A percentile compares a stretch with the other conserved stretches of the same genome.
Evolutionary conservation across 2,329 filamentous ascomycete genomes (phyloP).

Genomic region (Tolypocladium ovalisporum): DNA sequence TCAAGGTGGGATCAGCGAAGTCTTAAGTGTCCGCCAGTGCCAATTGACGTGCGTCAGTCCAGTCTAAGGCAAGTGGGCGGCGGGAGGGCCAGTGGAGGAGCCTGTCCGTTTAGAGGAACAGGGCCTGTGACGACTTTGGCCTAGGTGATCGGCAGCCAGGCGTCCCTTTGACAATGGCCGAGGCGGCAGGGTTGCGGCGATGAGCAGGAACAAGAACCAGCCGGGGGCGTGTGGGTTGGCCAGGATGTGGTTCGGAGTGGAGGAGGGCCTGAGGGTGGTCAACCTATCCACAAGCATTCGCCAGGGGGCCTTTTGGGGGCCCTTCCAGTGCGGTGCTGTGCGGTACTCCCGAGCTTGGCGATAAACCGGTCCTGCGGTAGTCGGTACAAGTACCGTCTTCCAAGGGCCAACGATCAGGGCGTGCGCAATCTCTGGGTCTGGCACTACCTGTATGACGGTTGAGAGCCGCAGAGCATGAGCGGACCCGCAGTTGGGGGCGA

Average conservation of each 20-base stretch:
- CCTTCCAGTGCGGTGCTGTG: not conserved
- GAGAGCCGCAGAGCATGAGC: not conserved
- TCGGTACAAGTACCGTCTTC: not conserved
- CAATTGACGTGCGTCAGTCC: constrained; percentile 29
- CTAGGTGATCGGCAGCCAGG: constrained; percentile 43
- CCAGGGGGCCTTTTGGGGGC: not conserved
- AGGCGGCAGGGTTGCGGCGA: constrained; percentile 33
- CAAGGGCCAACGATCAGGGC: not conserved
- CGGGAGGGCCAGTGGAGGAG: constrained; percentile 26
- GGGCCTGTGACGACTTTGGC: constrained; percentile 40
- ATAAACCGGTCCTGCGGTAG: not conserved
- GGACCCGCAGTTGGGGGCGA: not conserved
- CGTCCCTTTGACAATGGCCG: constrained; percentile 38
- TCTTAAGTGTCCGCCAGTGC: constrained; percentile 40
- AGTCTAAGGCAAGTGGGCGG: constrained; percentile 26
- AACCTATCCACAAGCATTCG: not conserved
- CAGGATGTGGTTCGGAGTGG: constrained; percentile 3
- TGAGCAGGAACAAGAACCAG: constrained; percentile 24
- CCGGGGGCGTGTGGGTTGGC: constrained; percentile 7
- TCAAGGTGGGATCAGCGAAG: constrained; percentile 45
- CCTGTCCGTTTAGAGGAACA: constrained; percentile 17
- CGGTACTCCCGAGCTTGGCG: not conserved
- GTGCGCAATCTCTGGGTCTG: not conserved
- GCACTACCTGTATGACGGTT: not conserved
- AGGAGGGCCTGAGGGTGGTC: not conserved